Evolutionary conservation across 306 rosid species (phyloP), one percentile per base, ranked within the genome.

Genomic region (Astragalus membranaceus): DNA sequence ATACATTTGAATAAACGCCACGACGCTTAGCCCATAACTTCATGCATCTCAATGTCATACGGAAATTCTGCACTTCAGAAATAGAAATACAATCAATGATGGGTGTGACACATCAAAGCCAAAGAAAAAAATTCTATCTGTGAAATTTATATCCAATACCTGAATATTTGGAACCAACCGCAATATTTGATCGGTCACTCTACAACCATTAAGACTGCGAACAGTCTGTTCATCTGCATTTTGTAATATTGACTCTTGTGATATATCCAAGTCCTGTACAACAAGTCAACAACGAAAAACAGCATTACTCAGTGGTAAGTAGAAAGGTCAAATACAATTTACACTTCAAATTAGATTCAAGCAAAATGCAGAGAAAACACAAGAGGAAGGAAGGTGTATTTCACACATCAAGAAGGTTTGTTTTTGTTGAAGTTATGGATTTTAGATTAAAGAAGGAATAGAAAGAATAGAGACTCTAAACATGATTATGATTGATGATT

Each of bases 1-100:
- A 69, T 87, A 94, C 99, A 85, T 94, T 94, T 78, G 97, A 94
- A 88, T 94, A 94, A 81, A 94, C 89, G 6, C 97, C 96, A 44
- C 97, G 95, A 9, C 82, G 79, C 79, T 91, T 94, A 32, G 95
- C 99, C 99, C 99, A 94, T 29, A 88, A 64, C 82, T 75, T 85
- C 97, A 94, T 84, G 88, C 99, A 94, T 81, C 96, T 88, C 80
- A 94, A 66, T 20, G 99, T 87, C 10, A 92, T 91, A 8, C 96
- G 92, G 64, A 88, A 94, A 78, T 70, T 88, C 99, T 94, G 89
- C 80, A 78, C 74, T 50, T 41, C 70, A 64, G 47, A 73, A 79
- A 61, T 80, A 74, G 35, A 66, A 37, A 55, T 51, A 74, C 54
- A 77, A 73, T 78, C 33, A 79, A 73, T 36, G 43, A 76, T 32